These are phyloP conservation scores for Penicillium bialowiezense DNA, from an alignment of 495 filamentous ascomycete genomes.

Conservation along the genomic window DNA sequence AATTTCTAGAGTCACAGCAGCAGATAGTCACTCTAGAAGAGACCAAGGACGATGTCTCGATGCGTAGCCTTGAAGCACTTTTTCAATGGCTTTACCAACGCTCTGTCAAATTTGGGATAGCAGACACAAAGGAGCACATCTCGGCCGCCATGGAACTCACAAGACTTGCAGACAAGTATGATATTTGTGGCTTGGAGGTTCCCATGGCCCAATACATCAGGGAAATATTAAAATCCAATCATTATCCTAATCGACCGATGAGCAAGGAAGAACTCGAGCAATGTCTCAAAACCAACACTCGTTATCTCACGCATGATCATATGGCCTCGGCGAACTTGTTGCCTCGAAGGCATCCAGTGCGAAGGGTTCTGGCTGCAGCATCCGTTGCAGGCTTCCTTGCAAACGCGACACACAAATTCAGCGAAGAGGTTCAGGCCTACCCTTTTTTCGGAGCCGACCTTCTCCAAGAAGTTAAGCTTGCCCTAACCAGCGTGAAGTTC, in stretches of 20 bases:
- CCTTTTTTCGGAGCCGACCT: slow-evolving; percentile 23
- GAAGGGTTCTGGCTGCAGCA: slow-evolving; percentile 19
- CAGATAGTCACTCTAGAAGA: slow-evolving; percentile 19
- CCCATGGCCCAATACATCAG: slow-evolving; percentile 20
- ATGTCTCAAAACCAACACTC: slow-evolving; percentile 13
- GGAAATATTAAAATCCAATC: slow-evolving; percentile 7
- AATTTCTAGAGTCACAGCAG: slow-evolving; percentile 19
- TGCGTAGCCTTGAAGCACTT: slow-evolving; percentile 23
- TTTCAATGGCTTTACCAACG: slow-evolving; percentile 29
- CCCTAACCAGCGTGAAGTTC: neutral
- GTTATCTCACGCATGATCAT: slow-evolving; percentile 19
- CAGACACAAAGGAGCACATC: slow-evolving; percentile 12
- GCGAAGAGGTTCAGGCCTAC: slow-evolving; percentile 9
- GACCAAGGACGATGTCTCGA: slow-evolving; percentile 19
- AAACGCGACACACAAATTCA: slow-evolving; percentile 14
- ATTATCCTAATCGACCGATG: neutral
- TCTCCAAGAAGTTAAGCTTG: slow-evolving; percentile 18
- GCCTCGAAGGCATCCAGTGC: slow-evolving; percentile 20
- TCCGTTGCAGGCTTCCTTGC: slow-evolving; percentile 18
- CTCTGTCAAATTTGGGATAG: slow-evolving; percentile 14
- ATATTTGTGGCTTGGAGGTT: slow-evolving; percentile 18
- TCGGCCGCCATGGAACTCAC: slow-evolving; percentile 23
- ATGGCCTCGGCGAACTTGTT: slow-evolving; percentile 19
- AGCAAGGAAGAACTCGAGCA: neutral
- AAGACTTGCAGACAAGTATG: slow-evolving; percentile 26